These are phyloP conservation scores for Ogataea parapolymorpha DNA, from an alignment of 805 yeast genomes.

Conservation along the genomic window DNA sequence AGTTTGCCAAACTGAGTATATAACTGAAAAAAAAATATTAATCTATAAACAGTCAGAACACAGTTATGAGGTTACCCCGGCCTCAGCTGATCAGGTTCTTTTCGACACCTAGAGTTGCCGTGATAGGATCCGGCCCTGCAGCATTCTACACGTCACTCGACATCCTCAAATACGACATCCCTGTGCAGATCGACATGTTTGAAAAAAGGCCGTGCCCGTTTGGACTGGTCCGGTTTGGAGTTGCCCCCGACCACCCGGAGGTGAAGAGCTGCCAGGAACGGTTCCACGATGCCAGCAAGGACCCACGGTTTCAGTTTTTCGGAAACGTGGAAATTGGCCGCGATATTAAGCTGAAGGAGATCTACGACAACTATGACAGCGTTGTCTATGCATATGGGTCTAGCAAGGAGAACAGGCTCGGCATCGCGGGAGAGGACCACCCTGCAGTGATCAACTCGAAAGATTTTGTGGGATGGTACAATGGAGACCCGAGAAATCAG, in stretches of 20 bases:
- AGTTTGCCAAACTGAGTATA: conserved; percentile 16
- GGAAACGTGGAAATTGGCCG: conserved; percentile 74
- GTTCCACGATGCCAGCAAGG: conserved; percentile 47
- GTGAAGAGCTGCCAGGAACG: conserved; percentile 83
- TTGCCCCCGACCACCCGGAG: conserved; percentile 99
- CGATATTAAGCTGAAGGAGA: conserved; percentile 48
- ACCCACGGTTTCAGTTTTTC: conserved; percentile 48
- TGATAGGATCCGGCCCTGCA: conserved; percentile 95
- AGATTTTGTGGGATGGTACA: conserved; percentile 94
- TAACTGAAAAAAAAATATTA: not conserved
- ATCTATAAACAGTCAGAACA: not conserved
- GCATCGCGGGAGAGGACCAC: conserved; percentile 57
- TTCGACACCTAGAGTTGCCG: conserved; percentile 48
- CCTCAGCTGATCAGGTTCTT: not conserved
- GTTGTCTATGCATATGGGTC: conserved; percentile 84
- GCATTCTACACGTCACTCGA: conserved; percentile 88
- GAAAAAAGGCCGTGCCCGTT: conserved; percentile 87
- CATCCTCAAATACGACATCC: conserved; percentile 42
- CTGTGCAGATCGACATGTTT: conserved; percentile 60
- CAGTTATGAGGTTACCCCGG: conserved; percentile 4
- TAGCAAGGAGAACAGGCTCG: conserved; percentile 49
- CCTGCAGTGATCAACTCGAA: conserved; percentile 77
- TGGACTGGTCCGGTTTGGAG: conserved; percentile 90
- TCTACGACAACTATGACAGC: conserved; percentile 61
- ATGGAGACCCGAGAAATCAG: conserved; percentile 71